Percentiles rank a stretch among this genome's conserved stretches.
These are phyloP conservation scores for Pythium aquatile DNA, from an alignment of 352 stramenopile genomes.

Conservation along the genomic window DNA sequence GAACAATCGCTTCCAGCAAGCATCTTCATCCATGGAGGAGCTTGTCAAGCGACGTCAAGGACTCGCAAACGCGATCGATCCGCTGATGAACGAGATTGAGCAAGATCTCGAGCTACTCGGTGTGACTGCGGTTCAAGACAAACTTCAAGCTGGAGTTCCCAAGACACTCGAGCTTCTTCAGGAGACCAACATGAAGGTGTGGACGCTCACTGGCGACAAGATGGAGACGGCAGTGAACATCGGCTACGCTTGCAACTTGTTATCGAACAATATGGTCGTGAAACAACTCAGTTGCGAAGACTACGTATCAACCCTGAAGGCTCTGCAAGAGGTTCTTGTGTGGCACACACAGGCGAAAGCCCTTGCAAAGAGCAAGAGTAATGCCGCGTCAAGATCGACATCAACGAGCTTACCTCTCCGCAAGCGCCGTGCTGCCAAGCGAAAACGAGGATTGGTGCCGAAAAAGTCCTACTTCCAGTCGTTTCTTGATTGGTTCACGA, in stretches of 20 bases:
- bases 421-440: slow-evolving; percentile 7
- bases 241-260: slow-evolving; percentile 87
- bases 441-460: not conserved
- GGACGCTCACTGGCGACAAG: slow-evolving; percentile 95
- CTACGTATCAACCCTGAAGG: slow-evolving; percentile 51
- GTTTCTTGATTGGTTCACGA: slow-evolving; percentile 9
- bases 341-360: slow-evolving; percentile 20
- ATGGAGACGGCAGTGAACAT: slow-evolving; percentile 96
- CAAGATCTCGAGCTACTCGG: slow-evolving; percentile 75
- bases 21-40: slow-evolving; percentile 63
- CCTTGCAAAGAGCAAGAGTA: slow-evolving; percentile 7
- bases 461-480: slow-evolving; percentile 8
- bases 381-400: not conserved
- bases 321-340: slow-evolving; percentile 47
- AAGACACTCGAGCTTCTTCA: slow-evolving; percentile 83
- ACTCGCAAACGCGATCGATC: slow-evolving; percentile 64
- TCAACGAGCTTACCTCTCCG: not conserved
- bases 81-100: slow-evolving; percentile 84
- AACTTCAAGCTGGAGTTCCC: slow-evolving; percentile 90
- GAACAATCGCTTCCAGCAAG: slow-evolving; percentile 58
- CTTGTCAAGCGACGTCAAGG: slow-evolving; percentile 70
- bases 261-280: slow-evolving; percentile 80
- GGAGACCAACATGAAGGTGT: slow-evolving; percentile 92
- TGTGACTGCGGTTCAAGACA: slow-evolving; percentile 92
- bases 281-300: slow-evolving; percentile 60